Percentiles rank a stretch among this genome's conserved stretches.
Conservation (phyloP, 1,284 basidiomycete genomes). For the Trichosporon sp. region DNA sequence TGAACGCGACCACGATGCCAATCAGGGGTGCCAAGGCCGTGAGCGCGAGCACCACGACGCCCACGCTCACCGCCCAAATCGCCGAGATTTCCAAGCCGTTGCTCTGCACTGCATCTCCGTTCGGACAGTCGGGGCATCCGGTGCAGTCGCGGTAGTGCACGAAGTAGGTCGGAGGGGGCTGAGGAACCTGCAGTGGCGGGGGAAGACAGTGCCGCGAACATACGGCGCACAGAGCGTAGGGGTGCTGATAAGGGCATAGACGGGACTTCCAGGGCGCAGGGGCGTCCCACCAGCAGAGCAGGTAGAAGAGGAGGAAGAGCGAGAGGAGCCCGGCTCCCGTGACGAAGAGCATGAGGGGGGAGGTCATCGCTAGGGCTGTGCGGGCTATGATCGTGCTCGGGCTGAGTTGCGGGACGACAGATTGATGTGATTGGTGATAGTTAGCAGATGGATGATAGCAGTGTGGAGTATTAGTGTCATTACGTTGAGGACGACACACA, state of each 20-base stretch:
- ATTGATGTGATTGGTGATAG: too few species aligned
- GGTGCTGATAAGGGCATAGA: background rate
- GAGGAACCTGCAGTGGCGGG: background rate
- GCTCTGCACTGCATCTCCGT: too few species aligned
- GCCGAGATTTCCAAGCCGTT: background rate
- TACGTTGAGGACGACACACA: too few species aligned
- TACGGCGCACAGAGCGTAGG: background rate
- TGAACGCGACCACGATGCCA: background rate
- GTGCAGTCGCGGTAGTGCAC: too few species aligned
- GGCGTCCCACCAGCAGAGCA: conserved; percentile 3
- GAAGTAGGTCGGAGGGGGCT: too few species aligned
- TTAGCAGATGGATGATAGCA: too few species aligned
- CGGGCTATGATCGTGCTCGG: too few species aligned
- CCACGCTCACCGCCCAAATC: too few species aligned
- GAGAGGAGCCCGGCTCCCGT: background rate
- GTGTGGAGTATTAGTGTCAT: too few species aligned
- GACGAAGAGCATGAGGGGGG: background rate
- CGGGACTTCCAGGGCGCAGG: background rate
- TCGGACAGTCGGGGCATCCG: too few species aligned
- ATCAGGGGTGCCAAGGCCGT: too few species aligned
- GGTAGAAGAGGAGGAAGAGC: background rate
- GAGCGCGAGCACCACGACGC: background rate
- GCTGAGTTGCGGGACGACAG: too few species aligned
- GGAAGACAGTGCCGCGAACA: background rate
- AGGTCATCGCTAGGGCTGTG: background rate